A percentile compares a stretch with the other conserved stretches of the same genome.
Evolutionary conservation across 2,329 filamentous ascomycete genomes (phyloP).

Genomic region (Xylariales sp.): DNA sequence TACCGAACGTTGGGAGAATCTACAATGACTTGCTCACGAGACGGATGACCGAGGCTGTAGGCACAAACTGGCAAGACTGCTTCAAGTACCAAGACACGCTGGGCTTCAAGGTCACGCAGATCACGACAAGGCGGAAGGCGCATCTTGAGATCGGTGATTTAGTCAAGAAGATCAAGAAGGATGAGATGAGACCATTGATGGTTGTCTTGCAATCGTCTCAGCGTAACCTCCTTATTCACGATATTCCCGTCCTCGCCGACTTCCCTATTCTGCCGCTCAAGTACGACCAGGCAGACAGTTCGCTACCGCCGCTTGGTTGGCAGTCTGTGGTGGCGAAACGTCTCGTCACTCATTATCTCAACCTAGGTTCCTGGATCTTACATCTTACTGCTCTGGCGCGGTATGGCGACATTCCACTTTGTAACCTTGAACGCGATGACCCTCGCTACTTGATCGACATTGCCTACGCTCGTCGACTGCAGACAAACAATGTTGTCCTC

Average conservation of each 20-base stretch:
- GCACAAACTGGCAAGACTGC: slow-evolving; percentile 70
- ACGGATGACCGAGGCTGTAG: slow-evolving; percentile 60
- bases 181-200: slow-evolving; percentile 75
- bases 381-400: slow-evolving; percentile 83
- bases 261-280: slow-evolving; percentile 79
- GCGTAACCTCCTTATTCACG: slow-evolving; percentile 72
- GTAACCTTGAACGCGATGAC: slow-evolving; percentile 92
- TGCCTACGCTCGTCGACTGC: slow-evolving; percentile 83
- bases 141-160: slow-evolving; percentile 83
- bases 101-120: slow-evolving; percentile 79
- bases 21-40: slow-evolving; percentile 72
- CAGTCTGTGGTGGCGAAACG: slow-evolving; percentile 83
- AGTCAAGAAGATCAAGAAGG: slow-evolving; percentile 84
- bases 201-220: slow-evolving; percentile 90
- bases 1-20: slow-evolving; percentile 86
- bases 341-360: slow-evolving; percentile 83
- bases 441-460: slow-evolving; percentile 94
- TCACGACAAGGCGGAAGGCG: slow-evolving; percentile 85
- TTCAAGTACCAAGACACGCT: slow-evolving; percentile 85
- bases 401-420: slow-evolving; percentile 91
- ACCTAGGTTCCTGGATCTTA: slow-evolving; percentile 85
- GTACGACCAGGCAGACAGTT: slow-evolving; percentile 78
- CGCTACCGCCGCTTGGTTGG: slow-evolving; percentile 89
- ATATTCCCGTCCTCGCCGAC: slow-evolving; percentile 77
- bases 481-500: slow-evolving; percentile 86